Evolutionary conservation across 2,329 filamentous ascomycete species (phyloP).

Genomic region (Botrytis hyacinthi): DNA sequence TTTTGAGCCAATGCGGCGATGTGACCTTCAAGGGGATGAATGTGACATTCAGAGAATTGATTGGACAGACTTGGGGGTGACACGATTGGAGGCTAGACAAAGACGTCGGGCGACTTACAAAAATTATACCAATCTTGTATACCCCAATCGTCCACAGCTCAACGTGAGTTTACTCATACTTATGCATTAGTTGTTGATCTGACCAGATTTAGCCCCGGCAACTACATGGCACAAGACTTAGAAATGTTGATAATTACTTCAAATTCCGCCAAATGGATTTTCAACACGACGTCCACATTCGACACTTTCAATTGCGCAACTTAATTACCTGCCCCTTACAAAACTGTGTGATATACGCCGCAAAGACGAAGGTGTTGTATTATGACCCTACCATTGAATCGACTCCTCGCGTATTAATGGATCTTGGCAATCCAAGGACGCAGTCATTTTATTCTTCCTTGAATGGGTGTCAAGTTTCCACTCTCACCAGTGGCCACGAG

Average conservation of each 20-base stretch:
- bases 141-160: constrained; percentile 46
- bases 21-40: constrained; percentile 53
- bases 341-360: constrained; percentile 57
- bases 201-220: constrained; percentile 25
- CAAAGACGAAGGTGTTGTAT: constrained; percentile 48
- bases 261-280: constrained; percentile 58
- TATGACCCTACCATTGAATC: constrained; percentile 46
- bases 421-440: constrained; percentile 34
- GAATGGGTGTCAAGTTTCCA: constrained; percentile 37
- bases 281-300: constrained; percentile 51
- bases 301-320: constrained; percentile 67
- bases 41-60: constrained; percentile 60
- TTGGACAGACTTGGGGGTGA: constrained; percentile 54
- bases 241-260: constrained; percentile 47
- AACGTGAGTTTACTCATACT: constrained; percentile 44
- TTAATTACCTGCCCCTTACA: constrained; percentile 57
- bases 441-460: constrained; percentile 29
- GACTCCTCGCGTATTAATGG: constrained; percentile 28
- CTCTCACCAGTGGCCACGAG: constrained; percentile 38
- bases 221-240: constrained; percentile 25
- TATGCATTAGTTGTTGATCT: background rate
- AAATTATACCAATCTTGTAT: constrained; percentile 56
- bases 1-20: constrained; percentile 39
- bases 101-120: constrained; percentile 50
- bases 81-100: constrained; percentile 48